Evolutionary conservation across 1,284 basidiomycete genomes (phyloP).

Genomic region (Trametes polyzona): DNA sequence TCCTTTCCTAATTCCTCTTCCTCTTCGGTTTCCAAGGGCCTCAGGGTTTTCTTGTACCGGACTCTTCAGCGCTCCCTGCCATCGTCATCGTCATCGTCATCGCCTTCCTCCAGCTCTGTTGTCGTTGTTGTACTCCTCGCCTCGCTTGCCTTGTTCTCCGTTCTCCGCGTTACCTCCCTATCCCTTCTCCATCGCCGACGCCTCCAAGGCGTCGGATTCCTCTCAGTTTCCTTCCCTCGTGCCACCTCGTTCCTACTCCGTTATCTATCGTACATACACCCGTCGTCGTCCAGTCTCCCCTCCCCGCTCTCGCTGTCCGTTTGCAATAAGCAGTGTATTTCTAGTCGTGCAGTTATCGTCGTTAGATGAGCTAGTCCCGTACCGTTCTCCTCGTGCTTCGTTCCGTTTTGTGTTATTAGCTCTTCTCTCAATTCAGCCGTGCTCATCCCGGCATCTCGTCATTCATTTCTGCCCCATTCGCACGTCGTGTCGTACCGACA

Average conservation of each 20-base stretch:
- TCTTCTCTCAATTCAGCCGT: background rate
- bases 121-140: background rate
- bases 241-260: background rate
- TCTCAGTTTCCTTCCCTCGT: background rate
- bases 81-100: background rate
- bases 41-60: background rate
- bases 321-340: conserved; percentile 1
- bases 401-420: background rate
- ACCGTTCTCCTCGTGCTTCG: background rate
- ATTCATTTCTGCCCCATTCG: too few relatives aligned
- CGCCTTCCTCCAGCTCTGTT: background rate
- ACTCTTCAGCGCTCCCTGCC: background rate
- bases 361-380: background rate
- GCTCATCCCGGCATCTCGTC: background rate
- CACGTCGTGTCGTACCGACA: too few relatives aligned
- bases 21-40: background rate
- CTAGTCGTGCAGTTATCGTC: conserved; percentile 1
- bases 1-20: background rate
- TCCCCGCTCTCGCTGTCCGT: background rate
- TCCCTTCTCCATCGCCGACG: background rate
- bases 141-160: too few relatives aligned
- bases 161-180: background rate
- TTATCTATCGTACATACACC: background rate
- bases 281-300: background rate
- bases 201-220: background rate